A percentile compares a stretch with the other conserved stretches of the same genome.
phyloP scores from a whole-genome alignment of 2,329 filamentous ascomycete genomes.

The Fusarium sp. region DNA sequence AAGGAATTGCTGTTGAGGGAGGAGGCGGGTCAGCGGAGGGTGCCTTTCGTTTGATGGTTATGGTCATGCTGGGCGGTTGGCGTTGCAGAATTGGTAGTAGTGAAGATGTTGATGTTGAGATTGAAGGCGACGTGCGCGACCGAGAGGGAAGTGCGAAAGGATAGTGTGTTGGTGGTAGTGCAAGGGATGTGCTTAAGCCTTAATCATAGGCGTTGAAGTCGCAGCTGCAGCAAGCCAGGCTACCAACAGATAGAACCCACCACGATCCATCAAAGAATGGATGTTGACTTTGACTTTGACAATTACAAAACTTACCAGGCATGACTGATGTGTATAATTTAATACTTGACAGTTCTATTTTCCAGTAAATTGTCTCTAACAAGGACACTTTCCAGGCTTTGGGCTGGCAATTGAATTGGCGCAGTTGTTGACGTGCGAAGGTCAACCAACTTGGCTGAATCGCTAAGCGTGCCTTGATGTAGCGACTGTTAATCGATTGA shows the following conservation, averaged over 20 bases:
- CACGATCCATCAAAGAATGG: conserved; percentile 5
- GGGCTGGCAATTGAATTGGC: not conserved
- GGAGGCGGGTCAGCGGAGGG: conserved; percentile 53
- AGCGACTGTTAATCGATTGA: not conserved
- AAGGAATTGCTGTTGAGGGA: conserved; percentile 62
- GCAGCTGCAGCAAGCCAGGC: conserved; percentile 22
- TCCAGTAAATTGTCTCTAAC: not conserved
- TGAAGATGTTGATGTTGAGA: conserved; percentile 8
- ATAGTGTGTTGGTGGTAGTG: conserved; percentile 16
- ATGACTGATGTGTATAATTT: conserved; percentile 24
- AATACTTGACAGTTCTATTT: not conserved
- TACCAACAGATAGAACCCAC: conserved; percentile 36
- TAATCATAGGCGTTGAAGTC: conserved; percentile 23
- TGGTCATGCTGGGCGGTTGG: conserved; percentile 46
- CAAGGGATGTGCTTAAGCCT: conserved; percentile 37
- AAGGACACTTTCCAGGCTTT: not conserved
- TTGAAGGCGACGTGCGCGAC: conserved; percentile 2
- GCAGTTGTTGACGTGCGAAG: conserved; percentile 19
- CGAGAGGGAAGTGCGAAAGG: conserved; percentile 9
- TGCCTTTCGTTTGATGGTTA: conserved; percentile 52
- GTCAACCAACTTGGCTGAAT: conserved; percentile 4
- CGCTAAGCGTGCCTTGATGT: not conserved
- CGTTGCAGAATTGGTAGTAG: conserved; percentile 20
- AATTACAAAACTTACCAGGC: conserved; percentile 34
- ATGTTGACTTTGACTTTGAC: not conserved